Evolutionary conservation across 805 yeast genomes (phyloP), one percentile per base, ranked within the genome.

Genomic region (Yarrowia sp.): DNA sequence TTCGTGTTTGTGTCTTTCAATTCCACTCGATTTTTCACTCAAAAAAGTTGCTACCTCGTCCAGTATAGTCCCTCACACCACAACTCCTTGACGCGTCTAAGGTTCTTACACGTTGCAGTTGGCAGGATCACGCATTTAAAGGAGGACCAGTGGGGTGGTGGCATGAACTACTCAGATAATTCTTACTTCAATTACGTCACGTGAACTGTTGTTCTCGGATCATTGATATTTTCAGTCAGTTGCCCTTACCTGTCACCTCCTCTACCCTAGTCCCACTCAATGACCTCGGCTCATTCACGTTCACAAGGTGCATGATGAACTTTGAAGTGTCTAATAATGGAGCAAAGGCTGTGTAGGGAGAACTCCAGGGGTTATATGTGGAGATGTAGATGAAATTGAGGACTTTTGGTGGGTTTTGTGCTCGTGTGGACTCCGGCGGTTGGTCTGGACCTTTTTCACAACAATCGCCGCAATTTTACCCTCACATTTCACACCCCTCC

Each of bases 91-190:
- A 55, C 61, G 61, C 61, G 61, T 55, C 40, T 55, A 39, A 53
- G 61, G 61, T 39, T 55, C 46, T 55, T 55, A 55, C 61, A 55
- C 61, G 61, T 55, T 24, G 61, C 61, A 55, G 46, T 52, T 36
- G 56, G n/a, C 56, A 50, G 56, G 38, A 17, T 36, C 56, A 50
- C 42, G 56, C 56, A 50, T 13, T 8, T 24, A 15, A 13, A 30
- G 60, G 17, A 50, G 42, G 39, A 7, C 6, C 3, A 52, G 43
- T 33, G 43, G 13, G 30, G 14, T 9, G 36, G 36, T 8, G 20
- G 12, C 9, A 9, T 12, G 19, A 1, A 15, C 3, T 7, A n/a
- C 13, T 1, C 4, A n/a, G 2, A 7, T 2, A 1, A 13, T 19
- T 12, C 13, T 10, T 17, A 12, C 30, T 17, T 6, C 49, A 13